Conservation (phyloP, 1,284 basidiomycete genomes). For the Sanghuangporus sanghuang region DNA sequence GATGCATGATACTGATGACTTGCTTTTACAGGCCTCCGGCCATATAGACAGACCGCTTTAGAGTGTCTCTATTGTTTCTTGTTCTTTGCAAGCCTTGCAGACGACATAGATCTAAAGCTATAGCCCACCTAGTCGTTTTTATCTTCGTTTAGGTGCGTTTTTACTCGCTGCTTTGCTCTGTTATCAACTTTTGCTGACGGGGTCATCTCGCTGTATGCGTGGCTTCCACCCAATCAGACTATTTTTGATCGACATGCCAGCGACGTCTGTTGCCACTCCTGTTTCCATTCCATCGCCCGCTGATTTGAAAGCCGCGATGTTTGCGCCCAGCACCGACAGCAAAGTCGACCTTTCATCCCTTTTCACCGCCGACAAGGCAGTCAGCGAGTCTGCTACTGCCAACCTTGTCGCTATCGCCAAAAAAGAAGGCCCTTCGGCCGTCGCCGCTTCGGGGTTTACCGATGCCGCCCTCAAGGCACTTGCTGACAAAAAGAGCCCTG, state of each 20-base stretch:
- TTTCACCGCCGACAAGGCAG: conserved; percentile 69
- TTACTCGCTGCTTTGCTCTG: conserved; percentile 9
- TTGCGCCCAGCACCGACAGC: conserved; percentile 23
- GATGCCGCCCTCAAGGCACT: conserved; percentile 84
- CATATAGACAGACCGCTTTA: conserved; percentile 16
- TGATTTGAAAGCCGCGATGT: conserved; percentile 57
- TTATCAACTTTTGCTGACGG: conserved; percentile 15
- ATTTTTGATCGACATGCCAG: conserved; percentile 55
- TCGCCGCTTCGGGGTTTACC: conserved; percentile 73
- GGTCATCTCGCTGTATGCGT: not conserved
- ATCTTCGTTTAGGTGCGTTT: conserved; percentile 37
- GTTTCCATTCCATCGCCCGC: conserved; percentile 46
- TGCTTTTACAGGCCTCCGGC: conserved; percentile 11
- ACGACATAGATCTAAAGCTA: conserved; percentile 18
- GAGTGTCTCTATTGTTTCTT: conserved; percentile 17
- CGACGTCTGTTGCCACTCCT: conserved; percentile 45
- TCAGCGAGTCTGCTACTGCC: conserved; percentile 65
- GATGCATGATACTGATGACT: not conserved
- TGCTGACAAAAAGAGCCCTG: conserved; percentile 86
- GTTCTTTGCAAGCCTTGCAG: conserved; percentile 16
- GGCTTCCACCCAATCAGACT: not conserved
- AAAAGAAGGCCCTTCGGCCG: conserved; percentile 83
- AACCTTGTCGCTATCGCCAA: conserved; percentile 70
- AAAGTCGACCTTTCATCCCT: conserved; percentile 61
- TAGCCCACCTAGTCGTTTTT: conserved; percentile 25